phyloP scores from a whole-genome alignment of 1,284 basidiomycete species.

The Hemileia vastatrix region DNA sequence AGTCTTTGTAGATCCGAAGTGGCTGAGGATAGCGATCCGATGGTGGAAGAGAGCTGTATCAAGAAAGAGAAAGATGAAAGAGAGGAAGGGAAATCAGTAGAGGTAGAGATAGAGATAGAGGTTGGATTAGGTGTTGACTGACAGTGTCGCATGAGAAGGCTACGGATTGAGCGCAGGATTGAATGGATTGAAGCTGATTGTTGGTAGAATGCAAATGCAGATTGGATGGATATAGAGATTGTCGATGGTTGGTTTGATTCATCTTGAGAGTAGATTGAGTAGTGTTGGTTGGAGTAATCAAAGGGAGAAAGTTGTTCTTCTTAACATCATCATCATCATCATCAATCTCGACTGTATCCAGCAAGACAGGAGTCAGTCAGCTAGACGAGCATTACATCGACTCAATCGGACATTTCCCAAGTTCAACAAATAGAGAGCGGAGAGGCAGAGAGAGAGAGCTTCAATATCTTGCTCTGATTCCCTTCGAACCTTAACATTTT shows the following conservation, averaged over 20 bases:
- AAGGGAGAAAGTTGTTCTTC: not conserved
- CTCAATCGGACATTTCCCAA: not conserved
- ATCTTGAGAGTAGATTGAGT: too few species aligned
- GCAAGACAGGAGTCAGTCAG: not conserved
- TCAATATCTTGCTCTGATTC: not conserved
- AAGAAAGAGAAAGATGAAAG: too few species aligned
- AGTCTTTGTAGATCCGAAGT: too few species aligned
- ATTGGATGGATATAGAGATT: not conserved
- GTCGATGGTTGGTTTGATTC: not conserved
- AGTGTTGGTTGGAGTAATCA: too few species aligned
- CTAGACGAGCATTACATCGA: not conserved
- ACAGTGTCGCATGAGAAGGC: too few species aligned
- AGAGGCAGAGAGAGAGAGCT: too few species aligned
- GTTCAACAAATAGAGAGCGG: not conserved
- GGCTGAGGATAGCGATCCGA: too few species aligned
- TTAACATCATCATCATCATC: slow-evolving; percentile 5
- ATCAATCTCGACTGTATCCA: not conserved
- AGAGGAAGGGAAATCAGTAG: too few species aligned
- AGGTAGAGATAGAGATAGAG: too few species aligned
- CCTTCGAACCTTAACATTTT: not conserved
- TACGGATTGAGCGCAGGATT: too few species aligned
- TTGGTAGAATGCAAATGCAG: not conserved
- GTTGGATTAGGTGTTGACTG: too few species aligned
- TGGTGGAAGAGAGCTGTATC: too few species aligned
- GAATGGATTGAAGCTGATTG: not conserved